A percentile compares a stretch with the other conserved stretches of the same genome.
phyloP scores from a whole-genome alignment of 2,329 filamentous ascomycete genomes.

The Phyllosticta citriasiana region DNA sequence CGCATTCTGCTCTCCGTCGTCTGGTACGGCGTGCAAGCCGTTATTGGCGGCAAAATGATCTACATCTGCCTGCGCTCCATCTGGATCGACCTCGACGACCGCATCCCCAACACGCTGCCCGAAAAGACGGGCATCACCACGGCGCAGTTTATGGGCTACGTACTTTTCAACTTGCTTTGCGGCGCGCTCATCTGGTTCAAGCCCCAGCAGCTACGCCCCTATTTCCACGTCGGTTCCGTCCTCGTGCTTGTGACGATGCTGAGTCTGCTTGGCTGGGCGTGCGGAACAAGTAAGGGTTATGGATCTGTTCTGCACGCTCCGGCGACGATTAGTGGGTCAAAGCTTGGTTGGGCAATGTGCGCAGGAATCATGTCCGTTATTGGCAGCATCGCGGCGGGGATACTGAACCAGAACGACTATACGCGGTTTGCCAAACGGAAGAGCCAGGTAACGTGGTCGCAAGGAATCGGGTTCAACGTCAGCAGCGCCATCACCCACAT shows the following conservation, averaged over 20 bases:
- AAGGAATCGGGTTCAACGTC: constrained; percentile 27
- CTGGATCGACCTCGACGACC: constrained; percentile 22
- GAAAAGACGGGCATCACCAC: constrained; percentile 26
- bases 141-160: constrained; percentile 25
- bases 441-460: constrained; percentile 25
- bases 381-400: constrained; percentile 8
- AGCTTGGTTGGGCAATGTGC: constrained; percentile 31
- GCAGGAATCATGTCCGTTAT: constrained; percentile 30
- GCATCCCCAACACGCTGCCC: constrained; percentile 22
- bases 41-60: constrained; percentile 28
- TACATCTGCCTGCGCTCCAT: constrained; percentile 23
- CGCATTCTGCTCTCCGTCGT: constrained; percentile 31
- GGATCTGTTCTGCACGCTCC: constrained; percentile 9
- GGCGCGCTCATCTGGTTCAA: constrained; percentile 35
- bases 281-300: constrained; percentile 23
- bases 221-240: constrained; percentile 20
- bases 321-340: constrained; percentile 15
- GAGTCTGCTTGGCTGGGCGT: constrained; percentile 23
- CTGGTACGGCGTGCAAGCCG: constrained; percentile 24
- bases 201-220: constrained; percentile 28
- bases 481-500: constrained; percentile 28
- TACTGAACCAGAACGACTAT: constrained; percentile 24
- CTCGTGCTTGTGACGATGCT: constrained; percentile 24
- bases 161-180: constrained; percentile 28
- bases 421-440: constrained; percentile 31